Base-by-base conservation (phyloP, 2,329 filamentous ascomycete genomes). In the Aspergillus glaucus region DNA sequence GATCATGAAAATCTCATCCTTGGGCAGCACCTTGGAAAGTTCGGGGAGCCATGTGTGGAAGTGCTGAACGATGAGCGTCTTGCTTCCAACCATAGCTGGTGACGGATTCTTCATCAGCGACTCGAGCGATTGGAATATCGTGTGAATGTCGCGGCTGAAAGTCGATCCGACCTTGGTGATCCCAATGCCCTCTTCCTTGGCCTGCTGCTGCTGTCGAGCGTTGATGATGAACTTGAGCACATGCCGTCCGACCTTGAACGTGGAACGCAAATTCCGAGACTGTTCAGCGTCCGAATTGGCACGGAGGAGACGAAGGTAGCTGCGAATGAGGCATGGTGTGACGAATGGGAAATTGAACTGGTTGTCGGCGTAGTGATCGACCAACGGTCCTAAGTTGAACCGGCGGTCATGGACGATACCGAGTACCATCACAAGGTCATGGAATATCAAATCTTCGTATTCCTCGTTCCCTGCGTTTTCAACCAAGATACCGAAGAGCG, bases 41-140 rank as follows among this genome's bases (percentile, higher is more conserved):
- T 97, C 92, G 0, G 93, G 92, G n/a, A 98, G 75, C 93, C 93
- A 98, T 0, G 88, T 87, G 64, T 97, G 92, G 66, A 97, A 95
- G 66, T 97, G 89, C 68, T 98, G 93, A 10, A 97, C 90, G 2
- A 94, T 84, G 44, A 98, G 75, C 0, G 93, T 97, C 70, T 98
- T 95, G 54, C 88, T 97, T 30, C 93, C 93, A 12, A 97, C 87
- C 21, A 97, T 75, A 15, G 91, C 84, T 0, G 93, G 87, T 2
- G 89, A 87, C 1, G 84, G 78, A 65, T 89, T 95, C 51, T 85
- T 83, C 88, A 98, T 96, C 71, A 98, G 81, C 14, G 80, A 78
- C 68, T 97, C 90, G 21, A 98, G 77, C 1, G 88, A 87, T 64
- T 90, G 91, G 75, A 97, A 97, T 34, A 97, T 89, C 30, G 80